Base-by-base conservation (phyloP, 805 yeast genomes). In the Starmera dryadoides region DNA sequence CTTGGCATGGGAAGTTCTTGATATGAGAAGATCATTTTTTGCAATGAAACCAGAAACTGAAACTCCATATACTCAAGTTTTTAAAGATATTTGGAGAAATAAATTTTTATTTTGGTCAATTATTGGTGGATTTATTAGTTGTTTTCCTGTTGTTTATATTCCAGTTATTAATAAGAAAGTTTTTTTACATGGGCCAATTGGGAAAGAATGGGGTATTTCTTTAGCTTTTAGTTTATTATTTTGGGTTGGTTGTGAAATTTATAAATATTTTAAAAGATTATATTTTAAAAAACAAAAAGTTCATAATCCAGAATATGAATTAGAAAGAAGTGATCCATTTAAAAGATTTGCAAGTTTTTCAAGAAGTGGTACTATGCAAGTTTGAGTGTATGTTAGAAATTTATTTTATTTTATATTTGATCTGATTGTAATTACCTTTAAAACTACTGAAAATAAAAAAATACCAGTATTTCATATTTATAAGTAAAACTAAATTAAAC, bases 121-220 rank as follows among this genome's bases (percentile, higher is more conserved):
- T 34, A 55, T 81, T 28, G 64, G 74, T 37, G 96, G 93, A 2
- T 74, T 82, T 44, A 59, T 73, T 12, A 71, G 86, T 2, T 79
- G 83, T 4, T 80, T 86, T 73, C 95, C 95, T 33, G 82, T 85
- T 16, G 77, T 86, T 30, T 86, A 86, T 60, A 86, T 86, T 46
- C 95, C 96, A 6, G 94, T 83, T n/a, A 85, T 86, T 55, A 86
- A 86, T 59, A 63, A 69, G 34, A 71, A 73, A 45, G 95, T 86
- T 8, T 86, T 86, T 57, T 65, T 80, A 49, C 95, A 86, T 59
- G 66, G 59, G 23, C 76, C 79, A 7, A 84, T 86, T 46, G 73
- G 79, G 9, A 78, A 77, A 62, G 95, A 86, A 64, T 86, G 94
- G 94, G 91, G 85, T 14, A 60, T 85, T 43, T 73, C 86, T 1